Base-by-base conservation (phyloP, 2,329 filamentous ascomycete species). In the Fusarium domesticum region DNA sequence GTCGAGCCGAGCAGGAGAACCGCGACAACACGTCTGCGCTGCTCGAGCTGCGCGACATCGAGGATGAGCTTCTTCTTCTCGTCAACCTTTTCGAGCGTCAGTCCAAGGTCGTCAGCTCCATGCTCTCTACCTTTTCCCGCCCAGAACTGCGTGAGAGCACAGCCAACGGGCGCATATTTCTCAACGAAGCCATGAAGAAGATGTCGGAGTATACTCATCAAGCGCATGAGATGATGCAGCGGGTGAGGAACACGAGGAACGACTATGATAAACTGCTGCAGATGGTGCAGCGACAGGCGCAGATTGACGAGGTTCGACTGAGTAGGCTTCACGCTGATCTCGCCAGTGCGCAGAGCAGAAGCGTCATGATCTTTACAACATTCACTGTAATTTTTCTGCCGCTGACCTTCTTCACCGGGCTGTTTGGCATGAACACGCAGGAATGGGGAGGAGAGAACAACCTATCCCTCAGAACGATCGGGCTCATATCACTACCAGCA, bases 261-360 rank as follows among this genome's bases (percentile, higher is more conserved):
- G 80, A 83, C 49, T 84, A 83, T 50, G 80, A 83, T 54, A 83
- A 83, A 50, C 71, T 85, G 5, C 75, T 84, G 11, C 80, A 84
- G 60, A 81, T 85, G 72, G 80, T 82, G 32, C 81, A 84, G 58
- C 78, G 81, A 14, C 80, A 84, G 55, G 80, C 81, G 0, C 81
- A 84, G 56, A 79, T 85, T 2, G 80, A 84, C 55, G 81, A 85
- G 59, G 80, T 83, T 7, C 76, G 80, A 18, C 75, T 82, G 62
- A 81, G 80, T 18, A 70, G 82, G 2, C 68, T 82, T 43, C 78
- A 84, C 53, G 80, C 81, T 2, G 80, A 84, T 51, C 73, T 83
- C 0, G 80, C 81, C 0, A 78, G 77, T 45, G 74, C 76, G 7
- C 81, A 84, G 61, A 81, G 78, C 43, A 70, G 80, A 18, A 80